Percentiles rank a stretch among this genome's conserved stretches.
phyloP scores from a whole-genome alignment of 108 stramenopile genomes.

The Nitzschia putrida region DNA sequence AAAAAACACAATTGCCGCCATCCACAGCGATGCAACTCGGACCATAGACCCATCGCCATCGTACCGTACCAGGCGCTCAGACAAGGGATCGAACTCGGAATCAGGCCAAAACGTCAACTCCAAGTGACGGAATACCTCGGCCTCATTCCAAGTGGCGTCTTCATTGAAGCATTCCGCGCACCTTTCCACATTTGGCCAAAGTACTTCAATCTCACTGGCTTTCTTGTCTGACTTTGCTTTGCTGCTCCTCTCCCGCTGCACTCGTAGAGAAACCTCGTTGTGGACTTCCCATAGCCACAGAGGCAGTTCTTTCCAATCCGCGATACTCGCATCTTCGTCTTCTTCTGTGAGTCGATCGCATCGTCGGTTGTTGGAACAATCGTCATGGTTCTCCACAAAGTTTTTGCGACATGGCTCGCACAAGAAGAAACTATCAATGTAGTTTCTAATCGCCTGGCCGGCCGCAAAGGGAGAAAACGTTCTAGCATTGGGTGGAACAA shows the following conservation, averaged over 20 bases:
- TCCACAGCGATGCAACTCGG: slow-evolving; percentile 8
- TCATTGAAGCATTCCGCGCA: slow-evolving; percentile 45
- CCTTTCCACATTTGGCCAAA: slow-evolving; percentile 42
- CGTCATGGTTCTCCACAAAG: slow-evolving; percentile 73
- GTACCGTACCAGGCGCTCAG: slow-evolving; percentile 27
- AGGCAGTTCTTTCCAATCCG: slow-evolving; percentile 77
- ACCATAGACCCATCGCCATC: background rate
- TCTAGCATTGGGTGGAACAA: slow-evolving; percentile 15
- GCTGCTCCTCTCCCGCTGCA: slow-evolving; percentile 40
- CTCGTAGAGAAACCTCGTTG: slow-evolving; percentile 73
- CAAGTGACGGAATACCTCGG: slow-evolving; percentile 43
- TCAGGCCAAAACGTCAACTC: slow-evolving; percentile 54
- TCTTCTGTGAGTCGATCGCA: slow-evolving; percentile 66
- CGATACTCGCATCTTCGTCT: slow-evolving; percentile 25
- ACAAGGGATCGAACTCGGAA: slow-evolving; percentile 30
- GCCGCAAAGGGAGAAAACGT: slow-evolving; percentile 49
- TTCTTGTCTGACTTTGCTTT: background rate
- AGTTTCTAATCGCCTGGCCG: slow-evolving; percentile 51
- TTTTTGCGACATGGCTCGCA: slow-evolving; percentile 72
- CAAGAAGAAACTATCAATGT: slow-evolving; percentile 76
- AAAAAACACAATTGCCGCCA: slow-evolving; percentile 17
- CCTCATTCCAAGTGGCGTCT: slow-evolving; percentile 54
- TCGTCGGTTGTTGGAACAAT: slow-evolving; percentile 65
- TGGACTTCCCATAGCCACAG: slow-evolving; percentile 87
- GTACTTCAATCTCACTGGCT: slow-evolving; percentile 11